Base-by-base conservation (phyloP, 2,329 filamentous ascomycete species). In the Penicillium vulpinum region DNA sequence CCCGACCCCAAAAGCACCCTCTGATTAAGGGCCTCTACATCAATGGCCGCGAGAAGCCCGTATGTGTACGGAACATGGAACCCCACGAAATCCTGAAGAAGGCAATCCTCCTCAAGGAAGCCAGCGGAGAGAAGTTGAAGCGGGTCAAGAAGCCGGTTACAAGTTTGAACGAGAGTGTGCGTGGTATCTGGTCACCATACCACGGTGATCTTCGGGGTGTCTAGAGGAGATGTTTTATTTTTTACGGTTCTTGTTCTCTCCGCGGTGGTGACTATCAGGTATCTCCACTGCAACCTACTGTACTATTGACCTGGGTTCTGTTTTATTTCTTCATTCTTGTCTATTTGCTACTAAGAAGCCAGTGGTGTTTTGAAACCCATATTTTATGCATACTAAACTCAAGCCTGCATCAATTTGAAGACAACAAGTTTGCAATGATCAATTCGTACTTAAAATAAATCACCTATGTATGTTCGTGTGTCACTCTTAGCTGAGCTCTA, bases 11-110 rank as follows among this genome's bases (percentile, higher is more conserved):
- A 67, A 89, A 89, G 72, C 93, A 97, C 77, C 94, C 94, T 36
- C 85, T 96, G 61, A 86, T 99, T 68, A 86, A 88, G 67, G 94
- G 91, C 56, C 85, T 91, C 76, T 99, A 96, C 78, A 91, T 97
- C 81, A 97, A 97, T 75, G 92, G 93, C 61, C 83, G 86, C 28
- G 83, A 89, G 61, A 94, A 94, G 75, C 84, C 91, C 10, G 85
- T 97, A 51, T 97, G 92, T 75, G 92, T 97, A 56, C 85, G 89
- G 66, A 97, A 96, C 69, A 76, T 97, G 71, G 87, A 92, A 66
- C 85, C 87, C 29, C 84, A 88, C 58, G 88, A 96, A 73, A 88
- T 99, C 36, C 73, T 92, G 54, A 82, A 91, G 71, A 97, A 97
- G 81, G 87, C 74, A n/a, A 77, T 77, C 53, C 67, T 77, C 24